Evolutionary conservation across 176 grass and related monocot genomes (phyloP).

Genomic region (Eleusine indica): DNA sequence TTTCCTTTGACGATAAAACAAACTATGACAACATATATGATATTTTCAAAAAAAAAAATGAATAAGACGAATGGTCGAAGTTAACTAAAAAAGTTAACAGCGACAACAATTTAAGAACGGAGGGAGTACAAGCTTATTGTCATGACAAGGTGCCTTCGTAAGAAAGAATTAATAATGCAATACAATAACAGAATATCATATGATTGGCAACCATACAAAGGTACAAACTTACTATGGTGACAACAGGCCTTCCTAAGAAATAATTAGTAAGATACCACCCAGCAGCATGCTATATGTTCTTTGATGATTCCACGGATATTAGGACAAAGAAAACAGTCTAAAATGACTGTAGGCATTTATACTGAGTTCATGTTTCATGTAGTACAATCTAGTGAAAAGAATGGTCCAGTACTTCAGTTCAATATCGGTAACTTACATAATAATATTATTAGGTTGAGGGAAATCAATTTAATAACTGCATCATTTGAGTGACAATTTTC

Average conservation of each 20-base stretch:
- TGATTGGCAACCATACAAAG: constrained; percentile 1
- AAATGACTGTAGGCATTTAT: constrained; percentile 15
- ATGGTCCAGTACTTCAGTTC: neutral
- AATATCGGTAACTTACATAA: neutral
- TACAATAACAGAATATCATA: neutral
- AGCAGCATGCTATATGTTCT: neutral
- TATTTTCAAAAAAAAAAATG: too few relatives aligned
- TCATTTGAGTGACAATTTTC: neutral
- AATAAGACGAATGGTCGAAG: too few relatives aligned
- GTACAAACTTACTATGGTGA: constrained; percentile 10
- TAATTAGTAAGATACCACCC: constrained; percentile 18
- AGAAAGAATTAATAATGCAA: constrained; percentile 7
- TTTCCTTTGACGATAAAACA: too few relatives aligned
- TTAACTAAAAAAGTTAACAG: too few relatives aligned
- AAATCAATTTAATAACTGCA: constrained; percentile 4
- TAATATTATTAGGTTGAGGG: neutral
- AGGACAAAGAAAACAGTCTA: neutral
- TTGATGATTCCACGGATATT: neutral
- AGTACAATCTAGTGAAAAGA: neutral
- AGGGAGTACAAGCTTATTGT: neutral
- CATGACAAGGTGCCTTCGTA: neutral
- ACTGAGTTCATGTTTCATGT: neutral
- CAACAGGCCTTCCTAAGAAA: neutral
- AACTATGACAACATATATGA: too few relatives aligned
- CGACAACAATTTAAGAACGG: too few relatives aligned